These are phyloP conservation scores for Streptanthus diversifolius DNA, from an alignment of 345 rosid species.

Conservation along the genomic window DNA sequence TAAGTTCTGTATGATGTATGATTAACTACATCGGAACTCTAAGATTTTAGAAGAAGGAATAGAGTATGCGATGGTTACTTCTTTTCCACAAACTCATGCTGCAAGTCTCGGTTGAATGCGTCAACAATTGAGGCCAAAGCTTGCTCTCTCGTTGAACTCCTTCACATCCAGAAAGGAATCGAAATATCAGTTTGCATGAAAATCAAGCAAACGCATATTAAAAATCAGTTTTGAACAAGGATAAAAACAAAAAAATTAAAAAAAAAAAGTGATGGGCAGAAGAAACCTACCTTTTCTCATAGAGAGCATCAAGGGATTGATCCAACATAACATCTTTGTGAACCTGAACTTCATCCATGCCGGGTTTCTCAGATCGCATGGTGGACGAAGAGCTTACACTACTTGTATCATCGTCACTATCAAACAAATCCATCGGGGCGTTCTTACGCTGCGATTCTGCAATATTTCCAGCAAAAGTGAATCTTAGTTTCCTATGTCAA, in stretches of 20 bases:
- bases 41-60: not conserved
- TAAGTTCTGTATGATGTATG: not conserved
- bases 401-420: slow-evolving; percentile 75
- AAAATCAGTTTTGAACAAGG: not conserved
- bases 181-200: not conserved
- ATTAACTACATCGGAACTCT: not conserved
- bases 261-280: not conserved
- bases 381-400: slow-evolving; percentile 78
- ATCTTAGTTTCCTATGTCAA: not conserved
- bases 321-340: slow-evolving; percentile 65
- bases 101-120: slow-evolving; percentile 66
- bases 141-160: slow-evolving; percentile 85
- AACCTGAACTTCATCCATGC: slow-evolving; percentile 56
- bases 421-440: slow-evolving; percentile 42
- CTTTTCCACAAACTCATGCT: slow-evolving; percentile 69
- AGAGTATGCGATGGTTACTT: slow-evolving; percentile 46
- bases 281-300: slow-evolving; percentile 59
- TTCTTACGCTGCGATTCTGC: slow-evolving; percentile 31
- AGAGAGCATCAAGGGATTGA: slow-evolving; percentile 79
- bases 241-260: too few relatives aligned
- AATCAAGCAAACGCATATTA: not conserved
- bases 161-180: slow-evolving; percentile 30
- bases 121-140: slow-evolving; percentile 65
- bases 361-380: slow-evolving; percentile 50
- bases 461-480: not conserved